Base-by-base conservation (phyloP, 768 basidiomycete species). In the Phanerodontia chrysosporium region DNA sequence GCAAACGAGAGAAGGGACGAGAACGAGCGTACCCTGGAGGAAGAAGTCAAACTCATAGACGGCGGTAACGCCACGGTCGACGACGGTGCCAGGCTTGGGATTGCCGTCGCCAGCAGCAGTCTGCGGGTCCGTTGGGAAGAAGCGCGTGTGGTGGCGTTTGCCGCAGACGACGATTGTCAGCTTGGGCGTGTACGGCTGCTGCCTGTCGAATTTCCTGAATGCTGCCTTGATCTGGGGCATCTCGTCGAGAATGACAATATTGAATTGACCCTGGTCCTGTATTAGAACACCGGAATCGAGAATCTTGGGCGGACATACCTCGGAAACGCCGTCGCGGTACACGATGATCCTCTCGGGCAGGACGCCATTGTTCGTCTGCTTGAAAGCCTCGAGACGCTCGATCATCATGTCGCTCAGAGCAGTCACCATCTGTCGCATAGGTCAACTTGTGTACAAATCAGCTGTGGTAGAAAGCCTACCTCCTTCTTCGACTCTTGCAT, bases 261-360 rank as follows among this genome's bases (percentile, higher is more conserved):
- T 55, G 61, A 81, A 83, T 73, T 83, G 82, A 1, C 81, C 81
- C 74, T 81, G 54, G 13, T 54, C 51, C 3, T 16, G 14, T 30
- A 46, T 61, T 21, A 60, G 30, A 35, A 35, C 6, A 29, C 8
- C n/a, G 30, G 35, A 18, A 32, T n/a, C n/a, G 24, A 29, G 46
- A 51, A 42, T 27, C 44, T 35, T 24, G 57, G 27, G 48, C 27
- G 16, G 22, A 45, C 72, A 35, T 52, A 87, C 89, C 74, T 92
- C 90, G 2, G 89, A 90, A 28, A 92, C 89, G 51, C 91, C 91
- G 67, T 92, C 91, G 8, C 81, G 75, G 64, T 81, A 83, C n/a
- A 83, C 77, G n/a, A 83, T 57, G 49, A 83, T 59, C 21, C 82
- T 77, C 3, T 68, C 62, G 3, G 82, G 82, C 21, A 83, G 72